Percentiles rank a stretch among this genome's conserved stretches.
Evolutionary conservation across 345 rosid genomes (phyloP).

Genomic region (Populus davidiana): DNA sequence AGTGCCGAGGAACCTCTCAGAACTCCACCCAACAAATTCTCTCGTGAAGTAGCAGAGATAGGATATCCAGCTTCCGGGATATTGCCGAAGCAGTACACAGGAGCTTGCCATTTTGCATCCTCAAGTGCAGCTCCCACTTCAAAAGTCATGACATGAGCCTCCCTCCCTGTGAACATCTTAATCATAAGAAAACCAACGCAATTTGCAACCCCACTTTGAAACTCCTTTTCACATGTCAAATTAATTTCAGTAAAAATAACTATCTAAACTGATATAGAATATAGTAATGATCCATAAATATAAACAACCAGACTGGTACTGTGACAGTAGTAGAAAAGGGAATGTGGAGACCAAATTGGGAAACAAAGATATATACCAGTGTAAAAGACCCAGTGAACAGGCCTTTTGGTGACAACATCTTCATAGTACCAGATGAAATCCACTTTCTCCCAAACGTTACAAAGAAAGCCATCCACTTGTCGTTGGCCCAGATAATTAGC

Average conservation of each 20-base stretch:
- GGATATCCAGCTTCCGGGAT: not conserved
- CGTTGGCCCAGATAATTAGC: constrained; percentile 53
- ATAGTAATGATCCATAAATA: not conserved
- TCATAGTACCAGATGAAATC: constrained; percentile 63
- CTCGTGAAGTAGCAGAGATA: not conserved
- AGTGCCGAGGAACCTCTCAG: constrained; percentile 12
- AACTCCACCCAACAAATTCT: constrained; percentile 8
- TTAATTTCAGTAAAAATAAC: not conserved
- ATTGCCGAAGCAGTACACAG: constrained; percentile 44
- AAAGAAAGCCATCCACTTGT: constrained; percentile 46
- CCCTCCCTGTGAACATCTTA: constrained; percentile 36
- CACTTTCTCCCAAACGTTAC: constrained; percentile 63
- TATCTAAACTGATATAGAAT: too few relatives aligned
- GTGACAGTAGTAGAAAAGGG: too few relatives aligned
- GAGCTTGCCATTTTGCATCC: constrained; percentile 64
- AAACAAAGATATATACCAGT: constrained; percentile 30
- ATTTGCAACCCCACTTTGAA: not conserved
- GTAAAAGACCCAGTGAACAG: constrained; percentile 56
- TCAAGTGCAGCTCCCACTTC: constrained; percentile 61
- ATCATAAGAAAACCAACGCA: not conserved
- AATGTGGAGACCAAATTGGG: not conserved
- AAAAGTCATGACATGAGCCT: constrained; percentile 60
- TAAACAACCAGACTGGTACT: too few relatives aligned
- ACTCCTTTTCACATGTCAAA: not conserved
- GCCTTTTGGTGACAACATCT: constrained; percentile 50